Percentiles rank a stretch among this genome's conserved stretches.
Conservation (phyloP, 1,284 basidiomycete genomes). For the Mycosarcoma maydis region DNA sequence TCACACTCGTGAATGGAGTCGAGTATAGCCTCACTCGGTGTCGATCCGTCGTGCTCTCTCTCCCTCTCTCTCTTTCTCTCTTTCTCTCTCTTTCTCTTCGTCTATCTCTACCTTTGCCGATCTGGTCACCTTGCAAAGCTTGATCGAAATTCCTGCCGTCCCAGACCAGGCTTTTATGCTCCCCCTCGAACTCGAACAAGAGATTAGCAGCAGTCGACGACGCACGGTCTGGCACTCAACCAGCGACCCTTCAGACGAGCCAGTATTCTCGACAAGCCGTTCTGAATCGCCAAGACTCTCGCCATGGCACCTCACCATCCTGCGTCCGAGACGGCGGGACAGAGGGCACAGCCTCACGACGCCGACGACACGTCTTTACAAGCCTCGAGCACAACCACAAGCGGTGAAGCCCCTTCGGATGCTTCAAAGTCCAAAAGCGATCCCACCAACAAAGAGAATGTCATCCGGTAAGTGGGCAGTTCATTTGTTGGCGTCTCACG, state of each 20-base stretch:
- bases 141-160: no score
- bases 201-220: no score
- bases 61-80: background rate
- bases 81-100: background rate
- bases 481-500: no score
- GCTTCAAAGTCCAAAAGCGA: constrained; percentile 8
- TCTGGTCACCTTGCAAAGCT: background rate
- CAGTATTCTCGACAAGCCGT: background rate
- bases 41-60: no score
- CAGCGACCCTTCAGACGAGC: no score
- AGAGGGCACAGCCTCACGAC: constrained; percentile 30
- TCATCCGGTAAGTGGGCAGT: constrained; percentile 37
- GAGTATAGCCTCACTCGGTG: no score
- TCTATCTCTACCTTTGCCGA: no score
- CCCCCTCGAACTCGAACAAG: no score
- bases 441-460: constrained; percentile 24
- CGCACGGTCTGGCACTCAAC: no score
- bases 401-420: constrained; percentile 1
- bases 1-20: no score
- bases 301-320: constrained; percentile 35
- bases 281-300: no score
- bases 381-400: background rate
- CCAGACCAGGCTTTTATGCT: no score
- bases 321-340: constrained; percentile 38
- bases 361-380: constrained; percentile 14